Base-by-base conservation (phyloP, 352 stramenopile genomes). In the Phytophthora pluvialis region DNA sequence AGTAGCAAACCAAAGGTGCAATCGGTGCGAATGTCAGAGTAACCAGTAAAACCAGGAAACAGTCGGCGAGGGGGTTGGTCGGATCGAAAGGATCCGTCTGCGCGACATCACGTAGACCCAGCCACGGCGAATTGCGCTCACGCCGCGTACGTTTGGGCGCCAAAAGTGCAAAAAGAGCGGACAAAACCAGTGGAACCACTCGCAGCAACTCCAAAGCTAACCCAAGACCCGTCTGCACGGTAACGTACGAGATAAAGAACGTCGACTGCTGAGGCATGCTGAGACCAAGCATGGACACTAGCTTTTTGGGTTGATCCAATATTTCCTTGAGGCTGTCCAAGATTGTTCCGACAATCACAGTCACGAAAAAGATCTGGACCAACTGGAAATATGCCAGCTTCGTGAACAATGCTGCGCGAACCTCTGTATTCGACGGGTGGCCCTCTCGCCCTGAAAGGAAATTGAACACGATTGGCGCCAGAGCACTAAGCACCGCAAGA, bases 241-340 rank as follows among this genome's bases (percentile, higher is more conserved):
- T 87, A 46, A 94, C 75, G 63, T 89, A 94, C 18, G 82, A 89
- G 67, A 93, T 94, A 64, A 93, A 94, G 44, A 90, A 89, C 38
- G 83, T 91, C n/a, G 84, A 92, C 59, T 93, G 86, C 50, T 89
- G 81, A 13, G 86, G 82, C 73, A 94, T 93, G 28, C 79, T 90
- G 29, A 68, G 69, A 5, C 84, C 86, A 42, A 94, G 80, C 77
- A 94, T 90, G 1, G 52, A 60, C 28, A 94, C 86, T 7, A 93
- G 46, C 26, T 58, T 76, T 61, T 90, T 90, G 0, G 83, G 86
- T 25, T 90, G 82, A 43, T 94, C 74, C 15, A 92, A 13, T 35
- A 94, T 89, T 25, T 83, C 80, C 48, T 86, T 84, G 13, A 92
- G 36, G 26, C 81, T 92, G 54, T 91, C 83, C 46, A 94, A 59